Evolutionary conservation across 495 filamentous ascomycete genomes (phyloP).

Genomic region (Penicillium riverlandense): DNA sequence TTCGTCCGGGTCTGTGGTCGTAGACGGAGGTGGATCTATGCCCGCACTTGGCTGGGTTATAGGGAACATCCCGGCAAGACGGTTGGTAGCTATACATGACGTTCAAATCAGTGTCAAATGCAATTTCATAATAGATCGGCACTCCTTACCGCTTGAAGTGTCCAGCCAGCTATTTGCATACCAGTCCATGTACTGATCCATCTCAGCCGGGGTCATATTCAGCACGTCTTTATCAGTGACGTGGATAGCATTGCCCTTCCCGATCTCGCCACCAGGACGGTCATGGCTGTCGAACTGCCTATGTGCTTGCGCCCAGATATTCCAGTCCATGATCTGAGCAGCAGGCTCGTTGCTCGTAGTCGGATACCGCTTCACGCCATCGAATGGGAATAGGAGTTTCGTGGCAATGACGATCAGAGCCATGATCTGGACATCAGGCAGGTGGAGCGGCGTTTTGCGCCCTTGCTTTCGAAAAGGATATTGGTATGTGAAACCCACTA

Average conservation of each 20-base stretch:
- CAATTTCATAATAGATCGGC: too few species aligned
- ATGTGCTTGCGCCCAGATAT: slow-evolving; percentile 56
- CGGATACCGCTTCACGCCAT: slow-evolving; percentile 52
- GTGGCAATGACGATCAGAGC: slow-evolving; percentile 66
- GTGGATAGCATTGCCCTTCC: slow-evolving; percentile 36
- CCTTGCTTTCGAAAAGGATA: slow-evolving; percentile 37
- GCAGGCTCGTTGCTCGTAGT: slow-evolving; percentile 51
- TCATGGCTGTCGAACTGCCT: slow-evolving; percentile 25
- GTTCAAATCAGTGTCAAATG: too few species aligned
- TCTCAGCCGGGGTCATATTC: slow-evolving; percentile 54
- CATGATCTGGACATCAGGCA: slow-evolving; percentile 70
- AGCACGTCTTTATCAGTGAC: slow-evolving; percentile 63
- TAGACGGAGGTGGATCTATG: slow-evolving; percentile 1
- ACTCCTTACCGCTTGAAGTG: not conserved
- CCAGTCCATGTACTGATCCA: slow-evolving; percentile 86
- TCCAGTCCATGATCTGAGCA: slow-evolving; percentile 61
- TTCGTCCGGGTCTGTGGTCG: slow-evolving; percentile 16
- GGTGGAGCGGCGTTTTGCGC: slow-evolving; percentile 27
- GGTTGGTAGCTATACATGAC: slow-evolving; percentile 6
- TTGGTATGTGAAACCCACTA: slow-evolving; percentile 50
- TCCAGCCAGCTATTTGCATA: slow-evolving; percentile 70
- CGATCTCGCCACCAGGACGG: slow-evolving; percentile 16
- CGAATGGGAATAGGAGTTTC: slow-evolving; percentile 75
- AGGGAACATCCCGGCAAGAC: slow-evolving; percentile 48
- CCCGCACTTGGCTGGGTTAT: slow-evolving; percentile 15